These are phyloP conservation scores for Furcasterigmium sp. DNA, from an alignment of 2,329 filamentous ascomycete species.

Conservation along the genomic window DNA sequence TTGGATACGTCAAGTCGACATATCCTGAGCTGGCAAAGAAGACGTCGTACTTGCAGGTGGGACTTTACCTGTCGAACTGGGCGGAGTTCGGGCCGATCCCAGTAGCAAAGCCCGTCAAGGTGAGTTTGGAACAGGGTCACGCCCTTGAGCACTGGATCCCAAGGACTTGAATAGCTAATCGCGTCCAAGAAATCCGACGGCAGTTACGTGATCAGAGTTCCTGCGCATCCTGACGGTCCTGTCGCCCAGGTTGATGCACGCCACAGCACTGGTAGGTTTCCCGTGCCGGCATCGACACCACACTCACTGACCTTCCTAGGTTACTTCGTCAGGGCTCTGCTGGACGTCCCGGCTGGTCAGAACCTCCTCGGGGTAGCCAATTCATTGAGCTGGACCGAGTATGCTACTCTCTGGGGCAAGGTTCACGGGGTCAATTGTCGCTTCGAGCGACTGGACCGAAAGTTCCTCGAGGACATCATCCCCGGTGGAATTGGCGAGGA, in stretches of 20 bases:
- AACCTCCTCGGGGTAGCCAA: neutral
- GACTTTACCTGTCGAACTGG: neutral
- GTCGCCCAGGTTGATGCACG: neutral
- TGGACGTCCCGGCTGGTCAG: neutral
- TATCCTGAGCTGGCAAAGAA: neutral
- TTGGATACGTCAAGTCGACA: neutral
- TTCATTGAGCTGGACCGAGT: neutral
- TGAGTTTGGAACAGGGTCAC: neutral
- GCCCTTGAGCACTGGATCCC: neutral
- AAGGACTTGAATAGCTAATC: neutral
- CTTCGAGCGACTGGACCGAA: neutral
- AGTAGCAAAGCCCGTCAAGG: neutral
- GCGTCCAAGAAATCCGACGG: neutral
- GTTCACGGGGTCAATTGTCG: neutral
- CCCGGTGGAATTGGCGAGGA: neutral
- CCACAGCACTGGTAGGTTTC: neutral
- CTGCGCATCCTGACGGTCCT: neutral
- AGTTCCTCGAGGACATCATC: neutral
- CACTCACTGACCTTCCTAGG: neutral
- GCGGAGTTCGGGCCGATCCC: neutral
- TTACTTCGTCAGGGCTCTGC: neutral
- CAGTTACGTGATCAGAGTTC: neutral
- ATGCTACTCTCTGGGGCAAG: neutral
- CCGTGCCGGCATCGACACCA: no score
- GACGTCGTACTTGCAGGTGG: neutral